phyloP scores from a whole-genome alignment of 1,284 basidiomycete species.

The Omphalotus olearius region DNA sequence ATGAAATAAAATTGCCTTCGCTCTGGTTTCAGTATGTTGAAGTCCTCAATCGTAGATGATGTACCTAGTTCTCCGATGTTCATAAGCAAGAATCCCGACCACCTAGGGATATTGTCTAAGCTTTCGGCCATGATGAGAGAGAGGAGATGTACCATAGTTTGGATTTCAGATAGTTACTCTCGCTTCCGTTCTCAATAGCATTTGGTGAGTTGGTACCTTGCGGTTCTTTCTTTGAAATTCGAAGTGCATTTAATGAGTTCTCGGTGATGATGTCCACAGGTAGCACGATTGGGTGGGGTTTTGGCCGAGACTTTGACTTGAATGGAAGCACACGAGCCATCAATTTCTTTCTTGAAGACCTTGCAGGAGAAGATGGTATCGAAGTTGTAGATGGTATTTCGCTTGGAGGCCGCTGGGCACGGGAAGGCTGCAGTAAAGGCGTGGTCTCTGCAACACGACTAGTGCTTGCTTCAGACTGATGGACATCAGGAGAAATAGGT shows the following conservation, averaged over 20 bases:
- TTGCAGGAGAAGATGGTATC: not conserved
- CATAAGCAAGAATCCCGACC: conserved; percentile 87
- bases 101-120: conserved; percentile 49
- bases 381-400: conserved; percentile 13
- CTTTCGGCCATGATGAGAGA: not conserved
- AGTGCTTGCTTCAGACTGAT: conserved; percentile 1
- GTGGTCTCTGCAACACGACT: conserved; percentile 21
- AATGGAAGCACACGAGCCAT: conserved; percentile 20
- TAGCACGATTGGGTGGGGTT: not conserved
- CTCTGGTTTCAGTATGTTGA: conserved; percentile 49
- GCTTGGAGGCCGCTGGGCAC: conserved; percentile 15
- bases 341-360: conserved; percentile 8
- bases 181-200: conserved; percentile 27
- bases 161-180: conserved; percentile 75
- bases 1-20: conserved; percentile 73
- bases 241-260: not conserved
- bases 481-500: not conserved
- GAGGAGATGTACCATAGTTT: conserved; percentile 65
- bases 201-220: not conserved
- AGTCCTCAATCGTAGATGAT: conserved; percentile 64
- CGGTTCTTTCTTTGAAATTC: not conserved
- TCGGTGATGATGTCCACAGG: conserved; percentile 13
- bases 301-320: not conserved
- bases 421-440: conserved; percentile 23
- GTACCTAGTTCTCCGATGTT: conserved; percentile 90